Evolutionary conservation across 805 yeast genomes (phyloP).

Genomic region (Ogataea dorogensis): DNA sequence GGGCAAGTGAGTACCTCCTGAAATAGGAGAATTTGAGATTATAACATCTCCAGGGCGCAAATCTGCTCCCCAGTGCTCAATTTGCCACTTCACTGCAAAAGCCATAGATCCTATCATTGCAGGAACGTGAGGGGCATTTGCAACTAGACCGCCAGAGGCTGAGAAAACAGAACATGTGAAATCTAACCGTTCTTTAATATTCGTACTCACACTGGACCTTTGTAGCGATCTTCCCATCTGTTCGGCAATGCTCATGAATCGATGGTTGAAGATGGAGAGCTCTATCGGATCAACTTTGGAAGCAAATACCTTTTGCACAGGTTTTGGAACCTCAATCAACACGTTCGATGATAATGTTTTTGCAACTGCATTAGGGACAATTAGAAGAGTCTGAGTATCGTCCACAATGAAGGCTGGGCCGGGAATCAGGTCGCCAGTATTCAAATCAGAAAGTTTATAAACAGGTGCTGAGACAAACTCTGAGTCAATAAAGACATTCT

Average conservation of each 20-base stretch:
- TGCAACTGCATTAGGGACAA: conserved; percentile 34
- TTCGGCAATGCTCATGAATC: conserved; percentile 52
- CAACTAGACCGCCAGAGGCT: conserved; percentile 36
- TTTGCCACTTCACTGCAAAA: conserved; percentile 38
- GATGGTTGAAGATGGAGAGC: conserved; percentile 42
- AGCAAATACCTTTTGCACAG: conserved; percentile 33
- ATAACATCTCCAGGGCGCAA: conserved; percentile 44
- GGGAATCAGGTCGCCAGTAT: conserved; percentile 46
- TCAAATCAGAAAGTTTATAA: conserved; percentile 49
- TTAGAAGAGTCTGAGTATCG: conserved; percentile 36
- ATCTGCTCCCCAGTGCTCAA: conserved; percentile 38
- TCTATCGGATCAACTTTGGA: conserved; percentile 44
- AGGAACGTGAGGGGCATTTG: conserved; percentile 40
- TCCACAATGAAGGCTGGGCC: conserved; percentile 47
- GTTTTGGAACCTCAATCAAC: conserved; percentile 23
- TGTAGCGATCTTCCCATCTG: conserved; percentile 47
- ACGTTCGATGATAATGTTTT: conserved; percentile 35
- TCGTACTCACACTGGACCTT: conserved; percentile 43
- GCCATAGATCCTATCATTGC: conserved; percentile 49
- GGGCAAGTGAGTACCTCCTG: conserved; percentile 49
- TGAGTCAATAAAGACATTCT: conserved; percentile 30
- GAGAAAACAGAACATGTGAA: conserved; percentile 49
- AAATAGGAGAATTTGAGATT: conserved; percentile 42
- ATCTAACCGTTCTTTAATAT: conserved; percentile 48
- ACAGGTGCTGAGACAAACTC: conserved; percentile 51